Evolutionary conservation across 148 eudicot genomes (phyloP).

Genomic region (Bassia scoparia): DNA sequence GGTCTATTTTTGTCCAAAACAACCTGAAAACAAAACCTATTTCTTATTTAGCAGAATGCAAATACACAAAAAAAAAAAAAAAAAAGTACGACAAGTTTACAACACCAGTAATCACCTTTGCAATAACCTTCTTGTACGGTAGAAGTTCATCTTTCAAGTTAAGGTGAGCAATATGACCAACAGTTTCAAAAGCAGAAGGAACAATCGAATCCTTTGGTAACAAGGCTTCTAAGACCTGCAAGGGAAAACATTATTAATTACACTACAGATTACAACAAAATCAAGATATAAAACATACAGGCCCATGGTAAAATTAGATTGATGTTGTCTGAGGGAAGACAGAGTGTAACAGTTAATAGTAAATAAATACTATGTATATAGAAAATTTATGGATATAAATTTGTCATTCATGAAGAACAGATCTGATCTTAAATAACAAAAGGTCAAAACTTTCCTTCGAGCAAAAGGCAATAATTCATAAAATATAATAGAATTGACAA

Average conservation of each 20-base stretch:
- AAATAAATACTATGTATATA: background rate
- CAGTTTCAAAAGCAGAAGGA: constrained; percentile 84
- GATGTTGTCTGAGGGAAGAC: background rate
- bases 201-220: constrained; percentile 59
- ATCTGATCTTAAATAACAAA: background rate
- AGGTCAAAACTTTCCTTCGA: background rate
- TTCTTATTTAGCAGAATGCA: constrained; percentile 4
- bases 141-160: constrained; percentile 81
- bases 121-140: constrained; percentile 72
- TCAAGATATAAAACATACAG: background rate
- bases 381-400: background rate
- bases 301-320: background rate
- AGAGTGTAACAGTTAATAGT: background rate
- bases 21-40: constrained; percentile 46
- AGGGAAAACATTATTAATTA: background rate
- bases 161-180: constrained; percentile 94
- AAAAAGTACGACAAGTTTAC: background rate
- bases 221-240: constrained; percentile 75
- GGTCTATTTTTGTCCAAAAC: constrained; percentile 91
- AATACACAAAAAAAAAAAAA: background rate
- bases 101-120: constrained; percentile 50
- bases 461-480: background rate
- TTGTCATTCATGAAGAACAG: background rate
- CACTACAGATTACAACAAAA: background rate
- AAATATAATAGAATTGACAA: background rate